Evolutionary conservation across 2,329 filamentous ascomycete genomes (phyloP), one percentile per base, ranked within the genome.

Genomic region (Pseudogymnoascus sp.): DNA sequence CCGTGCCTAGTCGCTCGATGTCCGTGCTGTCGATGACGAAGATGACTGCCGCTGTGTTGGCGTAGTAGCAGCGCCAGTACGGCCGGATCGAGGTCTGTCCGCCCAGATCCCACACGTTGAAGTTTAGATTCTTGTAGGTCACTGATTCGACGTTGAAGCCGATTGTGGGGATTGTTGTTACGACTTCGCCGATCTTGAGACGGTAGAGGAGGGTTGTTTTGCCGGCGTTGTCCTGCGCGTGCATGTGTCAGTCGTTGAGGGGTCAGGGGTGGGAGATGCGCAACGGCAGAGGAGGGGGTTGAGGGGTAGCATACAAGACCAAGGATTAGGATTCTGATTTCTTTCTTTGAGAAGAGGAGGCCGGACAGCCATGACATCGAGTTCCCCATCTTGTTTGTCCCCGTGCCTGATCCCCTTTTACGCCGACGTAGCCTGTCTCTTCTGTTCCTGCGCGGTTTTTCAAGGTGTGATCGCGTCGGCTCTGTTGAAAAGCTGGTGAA

Each of bases 71-170:
- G 75, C 95, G 86, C 95, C 95, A 99, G 81, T 99, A 99, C 1
- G 95, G 95, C 68, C 95, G 86, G 75, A 99, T 99, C 69, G 90
- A 96, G n/a, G 95, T 99, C 81, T 99, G 95, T 40, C 95, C 95
- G 73, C 95, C 93, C 58, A 97, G 83, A 80, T 97, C 93, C 95
- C 95, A 99, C 72, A 99, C 95, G 74, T 97, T 97, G 76, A 99
- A 96, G 77, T 97, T 96, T 66, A 99, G 84, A 75, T 97, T 97
- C 77, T 93, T 93, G 82, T 99, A 99, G 70, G 92, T 95, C 67
- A 99, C 95, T 21, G 92, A 96, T 79, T 99, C 95, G 71, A 99
- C 95, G 76, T 99, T 99, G 83, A 99, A 99, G 65, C 95, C 95
- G 76, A 99, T 97, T 62, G 95, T 99, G 18, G 95, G 95, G 82